phyloP scores from a whole-genome alignment of 2,329 filamentous ascomycete species.

The Botrytis fragariae region DNA sequence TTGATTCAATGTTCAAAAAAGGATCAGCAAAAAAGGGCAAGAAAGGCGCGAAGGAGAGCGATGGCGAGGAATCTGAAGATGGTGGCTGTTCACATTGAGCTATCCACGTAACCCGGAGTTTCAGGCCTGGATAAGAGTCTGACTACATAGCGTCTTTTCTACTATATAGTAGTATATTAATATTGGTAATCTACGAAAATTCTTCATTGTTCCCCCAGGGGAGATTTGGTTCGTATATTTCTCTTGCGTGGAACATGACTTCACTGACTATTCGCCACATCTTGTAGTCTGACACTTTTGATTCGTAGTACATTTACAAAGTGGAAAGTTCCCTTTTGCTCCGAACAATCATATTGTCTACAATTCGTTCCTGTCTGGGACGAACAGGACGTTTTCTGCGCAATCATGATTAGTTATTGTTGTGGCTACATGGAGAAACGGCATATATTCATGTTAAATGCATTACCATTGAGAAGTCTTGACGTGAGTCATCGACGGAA shows the following conservation, averaged over 20 bases:
- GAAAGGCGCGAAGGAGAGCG: conserved; percentile 40
- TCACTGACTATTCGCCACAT: background rate
- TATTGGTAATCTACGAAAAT: background rate
- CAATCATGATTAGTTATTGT: background rate
- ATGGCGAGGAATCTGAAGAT: conserved; percentile 30
- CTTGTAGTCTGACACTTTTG: rapidly evolving
- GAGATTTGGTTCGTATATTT: too few species aligned
- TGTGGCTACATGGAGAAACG: too few species aligned
- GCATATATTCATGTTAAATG: background rate
- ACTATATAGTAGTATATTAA: background rate
- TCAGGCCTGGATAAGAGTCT: background rate
- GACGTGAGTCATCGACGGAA: background rate
- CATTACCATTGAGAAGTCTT: background rate
- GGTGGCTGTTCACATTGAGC: conserved; percentile 31
- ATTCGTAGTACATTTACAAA: background rate
- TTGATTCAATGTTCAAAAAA: conserved; percentile 42
- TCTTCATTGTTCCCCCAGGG: background rate
- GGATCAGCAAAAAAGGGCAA: conserved; percentile 41
- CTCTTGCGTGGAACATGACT: background rate
- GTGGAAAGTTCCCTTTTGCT: background rate
- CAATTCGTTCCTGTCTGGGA: background rate
- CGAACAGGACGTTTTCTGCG: background rate
- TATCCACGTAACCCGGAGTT: conserved; percentile 23
- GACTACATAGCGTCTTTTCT: background rate
- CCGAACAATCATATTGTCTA: background rate